A percentile compares a stretch with the other conserved stretches of the same genome.
Evolutionary conservation across 2,329 filamentous ascomycete species (phyloP).

Genomic region (Aspergillus niger): DNA sequence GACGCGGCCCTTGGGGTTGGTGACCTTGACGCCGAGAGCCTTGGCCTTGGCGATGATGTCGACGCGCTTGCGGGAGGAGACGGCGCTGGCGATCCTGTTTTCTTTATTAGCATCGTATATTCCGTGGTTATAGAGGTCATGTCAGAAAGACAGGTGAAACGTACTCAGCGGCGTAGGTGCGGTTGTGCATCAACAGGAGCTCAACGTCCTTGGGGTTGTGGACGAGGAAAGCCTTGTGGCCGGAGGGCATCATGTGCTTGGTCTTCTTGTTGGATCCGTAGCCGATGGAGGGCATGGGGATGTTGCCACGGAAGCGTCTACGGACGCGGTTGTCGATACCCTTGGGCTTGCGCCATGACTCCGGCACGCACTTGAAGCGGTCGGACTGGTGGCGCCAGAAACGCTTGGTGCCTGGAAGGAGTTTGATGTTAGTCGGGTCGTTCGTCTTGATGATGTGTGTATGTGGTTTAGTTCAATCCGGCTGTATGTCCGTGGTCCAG

Average conservation of each 20-base stretch:
- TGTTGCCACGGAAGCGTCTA: constrained; percentile 94
- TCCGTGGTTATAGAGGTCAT: too few species aligned
- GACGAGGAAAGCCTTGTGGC: constrained; percentile 99
- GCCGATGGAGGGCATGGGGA: constrained; percentile 98
- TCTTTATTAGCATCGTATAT: neutral
- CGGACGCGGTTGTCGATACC: constrained; percentile 99
- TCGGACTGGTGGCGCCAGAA: constrained; percentile 98
- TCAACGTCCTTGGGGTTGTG: constrained; percentile 95
- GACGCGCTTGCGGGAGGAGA: constrained; percentile 98
- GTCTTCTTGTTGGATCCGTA: constrained; percentile 99
- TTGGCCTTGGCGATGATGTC: constrained; percentile 97
- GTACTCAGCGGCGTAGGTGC: constrained; percentile 97
- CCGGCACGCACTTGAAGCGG: constrained; percentile 87
- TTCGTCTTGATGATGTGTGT: neutral
- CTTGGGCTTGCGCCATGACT: constrained; percentile 99
- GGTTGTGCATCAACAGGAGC: constrained; percentile 99
- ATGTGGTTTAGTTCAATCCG: neutral
- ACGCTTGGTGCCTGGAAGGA: constrained; percentile 74
- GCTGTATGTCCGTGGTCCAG: neutral
- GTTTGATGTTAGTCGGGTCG: constrained; percentile 3
- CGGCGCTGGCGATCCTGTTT: constrained; percentile 88
- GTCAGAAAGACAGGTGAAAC: constrained; percentile 41
- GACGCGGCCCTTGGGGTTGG: constrained; percentile 98
- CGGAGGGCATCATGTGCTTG: constrained; percentile 96
- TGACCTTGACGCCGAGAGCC: constrained; percentile 99